A percentile compares a stretch with the other conserved stretches of the same genome.
Evolutionary conservation across 495 filamentous ascomycete species (phyloP).

Genomic region (Cudoniella acicularis): DNA sequence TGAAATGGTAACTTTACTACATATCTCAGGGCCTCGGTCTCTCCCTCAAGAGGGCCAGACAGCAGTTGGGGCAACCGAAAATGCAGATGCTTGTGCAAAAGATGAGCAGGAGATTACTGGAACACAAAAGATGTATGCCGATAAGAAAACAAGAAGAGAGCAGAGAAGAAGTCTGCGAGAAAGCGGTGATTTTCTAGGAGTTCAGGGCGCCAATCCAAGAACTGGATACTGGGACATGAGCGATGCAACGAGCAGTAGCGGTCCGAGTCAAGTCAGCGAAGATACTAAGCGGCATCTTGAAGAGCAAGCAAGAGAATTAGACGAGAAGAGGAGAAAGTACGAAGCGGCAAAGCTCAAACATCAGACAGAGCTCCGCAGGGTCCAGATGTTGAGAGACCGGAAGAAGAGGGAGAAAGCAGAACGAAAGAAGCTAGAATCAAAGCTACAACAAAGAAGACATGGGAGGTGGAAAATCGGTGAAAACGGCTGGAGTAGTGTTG

Average conservation of each 20-base stretch:
- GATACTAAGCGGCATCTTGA: slow-evolving; percentile 8
- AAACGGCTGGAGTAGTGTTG: slow-evolving; percentile 45
- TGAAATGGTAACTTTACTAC: too few species aligned
- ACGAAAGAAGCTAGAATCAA: slow-evolving; percentile 31
- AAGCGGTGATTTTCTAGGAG: slow-evolving; percentile 50
- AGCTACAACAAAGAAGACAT: slow-evolving; percentile 34
- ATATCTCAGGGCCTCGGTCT: neutral
- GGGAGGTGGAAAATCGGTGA: slow-evolving; percentile 38
- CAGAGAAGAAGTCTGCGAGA: slow-evolving; percentile 28
- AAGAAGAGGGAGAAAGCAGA: slow-evolving; percentile 31
- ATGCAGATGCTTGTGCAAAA: neutral
- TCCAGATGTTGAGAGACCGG: slow-evolving; percentile 18
- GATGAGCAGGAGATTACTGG: slow-evolving; percentile 28
- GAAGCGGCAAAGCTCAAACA: slow-evolving; percentile 33
- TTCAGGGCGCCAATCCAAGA: slow-evolving; percentile 50
- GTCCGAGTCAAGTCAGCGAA: slow-evolving; percentile 8
- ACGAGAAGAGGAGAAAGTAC: slow-evolving; percentile 16
- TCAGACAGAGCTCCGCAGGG: slow-evolving; percentile 24
- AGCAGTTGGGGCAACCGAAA: neutral
- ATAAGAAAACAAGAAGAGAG: slow-evolving; percentile 13
- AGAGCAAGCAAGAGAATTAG: slow-evolving; percentile 5
- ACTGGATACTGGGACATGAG: slow-evolving; percentile 44
- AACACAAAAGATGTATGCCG: slow-evolving; percentile 30
- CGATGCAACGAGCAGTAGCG: slow-evolving; percentile 21
- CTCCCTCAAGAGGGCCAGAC: neutral